Base-by-base conservation (phyloP, 2,329 filamentous ascomycete genomes). In the Fusarium bactridioides region DNA sequence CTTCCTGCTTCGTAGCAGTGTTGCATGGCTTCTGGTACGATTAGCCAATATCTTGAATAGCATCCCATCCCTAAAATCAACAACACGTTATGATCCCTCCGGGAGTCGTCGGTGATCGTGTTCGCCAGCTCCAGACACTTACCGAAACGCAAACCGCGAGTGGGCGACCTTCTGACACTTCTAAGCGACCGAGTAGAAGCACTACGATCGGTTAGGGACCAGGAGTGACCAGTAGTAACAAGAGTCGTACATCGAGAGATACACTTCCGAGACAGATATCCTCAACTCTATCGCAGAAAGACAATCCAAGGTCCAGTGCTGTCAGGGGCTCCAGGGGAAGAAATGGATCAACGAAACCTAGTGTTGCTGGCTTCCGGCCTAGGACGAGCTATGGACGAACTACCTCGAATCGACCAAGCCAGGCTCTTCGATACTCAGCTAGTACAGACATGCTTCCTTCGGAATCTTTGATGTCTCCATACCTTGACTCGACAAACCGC, bases 81-180 rank as follows among this genome's bases (percentile, higher is more conserved):
- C 45, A 68, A 54, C 33, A 58, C 40, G 67, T 69, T 56, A 43
- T 66, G 41, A 65, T 78, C 51, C 78, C 76, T 10, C 61, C 70
- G 5, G 79, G 78, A 25, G 76, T 79, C 40, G 78, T 80, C 27
- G 60, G 73, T 29, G 67, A 77, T 33, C 79, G 79, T 40, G 77
- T 80, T 55, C 77, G 75, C 43, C 76, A 77, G 38, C 72, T 81
- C 37, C 74, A 73, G 27, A 76, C 68, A 7, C 70, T 78, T 6
- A 72, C 68, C 11, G 68, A 71, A 40, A 53, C 73, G 40, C 61
- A 69, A 29, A 35, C 48, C 25, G 38, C 43, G 10, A 50, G 67
- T 13, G 67, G 58, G 10, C 61, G 56, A 23, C 33, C 33, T 23
- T 65, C 61, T 16, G 33, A 61, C 9, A 60, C 70, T 41, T 64